phyloP scores from a whole-genome alignment of 306 rosid genomes.

The Glycine latifolia region DNA sequence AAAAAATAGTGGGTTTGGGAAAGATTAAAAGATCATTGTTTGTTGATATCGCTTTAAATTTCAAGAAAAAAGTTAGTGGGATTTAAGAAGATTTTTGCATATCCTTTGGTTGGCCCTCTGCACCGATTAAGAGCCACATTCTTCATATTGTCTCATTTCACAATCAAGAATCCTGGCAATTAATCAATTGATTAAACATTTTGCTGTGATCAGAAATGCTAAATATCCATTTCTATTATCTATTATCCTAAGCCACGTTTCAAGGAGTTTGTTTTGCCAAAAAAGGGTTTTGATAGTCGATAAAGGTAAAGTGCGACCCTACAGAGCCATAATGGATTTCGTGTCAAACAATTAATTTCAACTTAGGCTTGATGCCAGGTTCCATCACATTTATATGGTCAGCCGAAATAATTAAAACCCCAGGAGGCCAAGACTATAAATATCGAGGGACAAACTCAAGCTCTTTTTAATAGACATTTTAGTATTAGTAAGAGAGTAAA shows the following conservation, averaged over 20 bases:
- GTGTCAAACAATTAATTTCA: not conserved
- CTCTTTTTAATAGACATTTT: too few relatives aligned
- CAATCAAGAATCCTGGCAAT: not conserved
- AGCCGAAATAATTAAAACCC: not conserved
- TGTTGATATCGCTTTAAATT: not conserved
- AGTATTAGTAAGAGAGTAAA: too few relatives aligned
- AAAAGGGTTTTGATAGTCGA: not conserved
- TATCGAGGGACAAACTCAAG: too few relatives aligned
- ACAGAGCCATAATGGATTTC: not conserved
- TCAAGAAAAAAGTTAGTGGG: not conserved
- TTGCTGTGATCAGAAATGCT: not conserved
- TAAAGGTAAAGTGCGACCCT: not conserved
- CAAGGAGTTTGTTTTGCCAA: not conserved
- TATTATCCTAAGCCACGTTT: not conserved
- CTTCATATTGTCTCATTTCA: not conserved
- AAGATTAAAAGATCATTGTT: not conserved
- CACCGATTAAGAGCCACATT: not conserved
- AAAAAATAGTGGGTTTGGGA: not conserved
- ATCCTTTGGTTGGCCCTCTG: not conserved
- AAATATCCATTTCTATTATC: not conserved
- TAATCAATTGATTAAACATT: not conserved
- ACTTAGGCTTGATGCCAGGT: not conserved
- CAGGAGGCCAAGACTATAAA: not conserved
- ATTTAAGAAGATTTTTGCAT: not conserved
- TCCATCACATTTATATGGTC: not conserved